These are phyloP conservation scores for Colletotrichum sp. DNA, from an alignment of 2,329 filamentous ascomycete species.

Conservation along the genomic window DNA sequence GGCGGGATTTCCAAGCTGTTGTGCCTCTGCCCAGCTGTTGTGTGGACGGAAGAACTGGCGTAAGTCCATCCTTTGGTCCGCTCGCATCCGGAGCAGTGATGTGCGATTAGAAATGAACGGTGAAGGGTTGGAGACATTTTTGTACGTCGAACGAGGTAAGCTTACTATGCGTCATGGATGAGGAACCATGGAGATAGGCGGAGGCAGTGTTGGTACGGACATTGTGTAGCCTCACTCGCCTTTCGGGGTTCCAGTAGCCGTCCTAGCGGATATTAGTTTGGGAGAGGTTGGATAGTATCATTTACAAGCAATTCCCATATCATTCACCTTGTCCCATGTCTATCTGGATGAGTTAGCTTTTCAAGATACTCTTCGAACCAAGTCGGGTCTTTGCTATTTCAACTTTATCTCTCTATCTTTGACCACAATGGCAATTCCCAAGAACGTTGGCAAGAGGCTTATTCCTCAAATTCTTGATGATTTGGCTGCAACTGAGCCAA, in stretches of 20 bases:
- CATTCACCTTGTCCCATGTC: fast-evolving
- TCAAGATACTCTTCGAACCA: neutral
- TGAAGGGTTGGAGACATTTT: neutral
- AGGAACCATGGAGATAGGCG: neutral
- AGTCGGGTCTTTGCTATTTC: fast-evolving
- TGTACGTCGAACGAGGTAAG: neutral
- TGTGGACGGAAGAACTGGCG: neutral
- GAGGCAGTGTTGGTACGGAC: neutral
- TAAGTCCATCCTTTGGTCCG: neutral
- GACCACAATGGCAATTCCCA: neutral
- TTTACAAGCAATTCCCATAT: neutral
- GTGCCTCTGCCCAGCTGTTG: neutral
- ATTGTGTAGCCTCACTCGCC: neutral
- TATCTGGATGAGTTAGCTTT: neutral
- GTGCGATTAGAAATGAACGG: neutral
- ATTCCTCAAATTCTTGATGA: neutral
- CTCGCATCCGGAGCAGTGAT: neutral
- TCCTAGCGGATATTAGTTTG: fast-evolving
- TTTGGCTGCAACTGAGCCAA: neutral
- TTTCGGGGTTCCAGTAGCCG: neutral
- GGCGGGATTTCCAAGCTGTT: neutral
- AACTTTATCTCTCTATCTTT: neutral
- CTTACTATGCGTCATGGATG: neutral
- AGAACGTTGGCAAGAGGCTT: neutral
- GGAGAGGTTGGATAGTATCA: fast-evolving